Conservation (phyloP, 2,329 filamentous ascomycete genomes). For the Ophiostoma montium region DNA sequence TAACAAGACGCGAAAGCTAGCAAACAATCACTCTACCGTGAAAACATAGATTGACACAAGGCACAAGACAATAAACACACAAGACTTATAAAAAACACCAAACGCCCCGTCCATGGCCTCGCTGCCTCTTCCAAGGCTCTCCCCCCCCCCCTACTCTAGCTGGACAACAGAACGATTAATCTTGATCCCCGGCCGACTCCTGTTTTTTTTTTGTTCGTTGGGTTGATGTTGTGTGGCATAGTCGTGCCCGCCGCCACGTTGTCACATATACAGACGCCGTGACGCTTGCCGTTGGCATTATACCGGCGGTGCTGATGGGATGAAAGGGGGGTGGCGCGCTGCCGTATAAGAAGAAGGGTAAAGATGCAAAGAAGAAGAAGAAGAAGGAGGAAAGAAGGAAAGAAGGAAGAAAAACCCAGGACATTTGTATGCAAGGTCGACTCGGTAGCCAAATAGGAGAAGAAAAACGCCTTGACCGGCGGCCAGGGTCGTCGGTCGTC, state of each 20-base stretch:
- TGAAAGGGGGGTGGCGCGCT: too few species aligned
- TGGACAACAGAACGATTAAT: constrained; percentile 10
- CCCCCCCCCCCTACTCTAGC: constrained; percentile 5
- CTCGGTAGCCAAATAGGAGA: neutral
- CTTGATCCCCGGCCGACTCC: constrained; percentile 1
- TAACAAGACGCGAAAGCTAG: too few species aligned
- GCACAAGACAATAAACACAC: neutral
- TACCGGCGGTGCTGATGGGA: too few species aligned
- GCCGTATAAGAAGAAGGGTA: too few species aligned
- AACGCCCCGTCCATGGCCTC: constrained; percentile 12
- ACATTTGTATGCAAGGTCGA: too few species aligned
- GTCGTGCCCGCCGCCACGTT: neutral
- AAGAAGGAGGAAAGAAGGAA: too few species aligned
- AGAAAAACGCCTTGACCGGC: neutral
- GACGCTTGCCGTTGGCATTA: too few species aligned
- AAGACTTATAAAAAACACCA: constrained; percentile 4
- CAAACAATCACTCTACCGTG: neutral
- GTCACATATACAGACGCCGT: too few species aligned
- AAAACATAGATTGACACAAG: neutral
- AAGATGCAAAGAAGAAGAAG: too few species aligned
- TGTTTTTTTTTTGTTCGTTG: neutral
- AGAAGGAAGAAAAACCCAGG: too few species aligned
- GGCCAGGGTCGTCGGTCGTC: too few species aligned
- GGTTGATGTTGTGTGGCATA: neutral
- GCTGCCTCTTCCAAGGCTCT: constrained; percentile 12